Conservation (phyloP, 164 flowering plant genomes). For the Sedum album region DNA sequence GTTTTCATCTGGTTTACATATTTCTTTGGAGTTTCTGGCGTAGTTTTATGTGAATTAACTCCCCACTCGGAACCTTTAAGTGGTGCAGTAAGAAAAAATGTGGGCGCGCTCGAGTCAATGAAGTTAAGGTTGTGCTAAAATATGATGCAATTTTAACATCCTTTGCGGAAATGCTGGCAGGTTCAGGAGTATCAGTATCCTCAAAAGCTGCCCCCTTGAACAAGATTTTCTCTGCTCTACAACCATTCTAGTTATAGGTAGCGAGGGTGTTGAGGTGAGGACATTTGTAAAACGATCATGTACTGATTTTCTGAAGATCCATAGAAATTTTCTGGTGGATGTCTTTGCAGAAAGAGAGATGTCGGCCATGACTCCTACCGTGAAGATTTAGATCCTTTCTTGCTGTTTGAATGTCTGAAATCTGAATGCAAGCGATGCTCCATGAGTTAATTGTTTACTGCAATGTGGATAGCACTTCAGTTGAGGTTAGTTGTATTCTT, state of each 20-base stretch:
- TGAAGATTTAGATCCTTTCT: constrained; percentile 60
- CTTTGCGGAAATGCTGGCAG: constrained; percentile 92
- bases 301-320: constrained; percentile 61
- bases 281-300: constrained; percentile 91
- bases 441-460: constrained; percentile 62
- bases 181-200: constrained; percentile 83
- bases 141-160: constrained; percentile 90
- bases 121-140: constrained; percentile 88
- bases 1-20: constrained; percentile 87
- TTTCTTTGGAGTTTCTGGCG: constrained; percentile 95
- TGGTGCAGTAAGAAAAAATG: constrained; percentile 97
- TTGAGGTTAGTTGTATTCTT: no score
- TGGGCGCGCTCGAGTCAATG: constrained; percentile 85
- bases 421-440: constrained; percentile 95
- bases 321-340: constrained; percentile 49
- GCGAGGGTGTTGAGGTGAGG: constrained; percentile 92
- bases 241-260: constrained; percentile 89
- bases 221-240: constrained; percentile 54
- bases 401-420: constrained; percentile 96
- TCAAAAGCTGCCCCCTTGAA: constrained; percentile 63
- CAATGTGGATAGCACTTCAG: constrained; percentile 5
- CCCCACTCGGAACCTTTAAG: constrained; percentile 96
- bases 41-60: constrained; percentile 86
- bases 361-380: constrained; percentile 16
- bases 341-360: constrained; percentile 19